Conservation (phyloP, 140 eudicot species). For the Senecio squalidus region DNA sequence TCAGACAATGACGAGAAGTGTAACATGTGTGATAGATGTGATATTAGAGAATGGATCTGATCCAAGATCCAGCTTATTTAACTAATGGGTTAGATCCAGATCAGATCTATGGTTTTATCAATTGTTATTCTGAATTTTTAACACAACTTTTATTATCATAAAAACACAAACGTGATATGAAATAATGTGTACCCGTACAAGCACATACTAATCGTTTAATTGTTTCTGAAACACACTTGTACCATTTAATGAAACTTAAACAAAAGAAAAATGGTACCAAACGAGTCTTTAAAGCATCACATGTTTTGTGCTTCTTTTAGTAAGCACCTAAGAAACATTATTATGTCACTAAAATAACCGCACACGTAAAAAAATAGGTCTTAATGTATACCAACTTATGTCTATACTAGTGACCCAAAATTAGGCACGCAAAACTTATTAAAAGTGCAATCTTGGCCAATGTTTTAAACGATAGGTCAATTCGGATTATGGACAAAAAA, state of each 20-base stretch:
- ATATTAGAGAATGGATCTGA: background rate
- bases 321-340: background rate
- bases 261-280: background rate
- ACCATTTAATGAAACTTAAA: background rate
- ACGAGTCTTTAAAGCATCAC: background rate
- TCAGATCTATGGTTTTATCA: slow-evolving; percentile 23
- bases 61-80: slow-evolving; percentile 21
- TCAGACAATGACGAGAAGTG: no score
- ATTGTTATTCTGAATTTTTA: background rate
- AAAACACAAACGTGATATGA: background rate
- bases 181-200: background rate
- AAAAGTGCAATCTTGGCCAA: no score
- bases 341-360: background rate
- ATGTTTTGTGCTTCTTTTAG: background rate
- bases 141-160: background rate
- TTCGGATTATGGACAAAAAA: no score
- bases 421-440: background rate
- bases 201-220: no score
- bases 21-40: no score
- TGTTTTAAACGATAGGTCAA: no score
- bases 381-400: background rate
- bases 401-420: background rate
- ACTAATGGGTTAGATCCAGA: slow-evolving; percentile 28
- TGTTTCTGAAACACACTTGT: background rate
- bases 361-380: background rate